phyloP scores from a whole-genome alignment of 2,329 filamentous ascomycete species.

The Fusarium sp. region DNA sequence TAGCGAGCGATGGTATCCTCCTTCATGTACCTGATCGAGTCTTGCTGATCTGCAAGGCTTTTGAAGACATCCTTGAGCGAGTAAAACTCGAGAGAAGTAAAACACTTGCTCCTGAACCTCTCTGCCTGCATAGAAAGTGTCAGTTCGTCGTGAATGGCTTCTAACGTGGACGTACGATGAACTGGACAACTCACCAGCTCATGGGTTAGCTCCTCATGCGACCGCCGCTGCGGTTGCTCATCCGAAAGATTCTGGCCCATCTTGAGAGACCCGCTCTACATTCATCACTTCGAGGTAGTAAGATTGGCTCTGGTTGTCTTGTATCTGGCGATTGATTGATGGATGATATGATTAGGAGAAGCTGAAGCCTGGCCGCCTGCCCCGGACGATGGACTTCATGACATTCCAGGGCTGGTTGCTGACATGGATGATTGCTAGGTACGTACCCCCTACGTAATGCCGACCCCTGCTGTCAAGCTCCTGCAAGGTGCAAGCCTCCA shows the following conservation, averaged over 20 bases:
- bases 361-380: slow-evolving; percentile 24
- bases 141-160: slow-evolving; percentile 12
- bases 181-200: slow-evolving; percentile 55
- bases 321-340: background rate
- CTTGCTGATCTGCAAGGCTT: slow-evolving; percentile 70
- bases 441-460: slow-evolving; percentile 39
- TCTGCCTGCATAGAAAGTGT: slow-evolving; percentile 55
- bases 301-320: background rate
- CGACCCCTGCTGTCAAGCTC: background rate
- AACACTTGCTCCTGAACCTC: slow-evolving; percentile 73
- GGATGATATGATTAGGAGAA: slow-evolving; percentile 27
- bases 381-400: slow-evolving; percentile 35
- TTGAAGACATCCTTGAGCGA: slow-evolving; percentile 77
- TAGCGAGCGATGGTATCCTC: slow-evolving; percentile 73
- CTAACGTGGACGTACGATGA: slow-evolving; percentile 16
- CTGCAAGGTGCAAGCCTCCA: background rate
- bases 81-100: slow-evolving; percentile 74
- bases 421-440: slow-evolving; percentile 29
- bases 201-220: slow-evolving; percentile 60
- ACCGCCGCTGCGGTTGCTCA: slow-evolving; percentile 53
- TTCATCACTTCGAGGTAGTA: slow-evolving; percentile 35
- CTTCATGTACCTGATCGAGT: slow-evolving; percentile 69
- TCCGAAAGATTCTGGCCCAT: slow-evolving; percentile 64
- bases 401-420: slow-evolving; percentile 36
- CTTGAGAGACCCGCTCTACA: slow-evolving; percentile 38